A percentile compares a stretch with the other conserved stretches of the same genome.
Evolutionary conservation across 148 eudicot genomes (phyloP).

Genomic region (Rhododendron ferrugineum): DNA sequence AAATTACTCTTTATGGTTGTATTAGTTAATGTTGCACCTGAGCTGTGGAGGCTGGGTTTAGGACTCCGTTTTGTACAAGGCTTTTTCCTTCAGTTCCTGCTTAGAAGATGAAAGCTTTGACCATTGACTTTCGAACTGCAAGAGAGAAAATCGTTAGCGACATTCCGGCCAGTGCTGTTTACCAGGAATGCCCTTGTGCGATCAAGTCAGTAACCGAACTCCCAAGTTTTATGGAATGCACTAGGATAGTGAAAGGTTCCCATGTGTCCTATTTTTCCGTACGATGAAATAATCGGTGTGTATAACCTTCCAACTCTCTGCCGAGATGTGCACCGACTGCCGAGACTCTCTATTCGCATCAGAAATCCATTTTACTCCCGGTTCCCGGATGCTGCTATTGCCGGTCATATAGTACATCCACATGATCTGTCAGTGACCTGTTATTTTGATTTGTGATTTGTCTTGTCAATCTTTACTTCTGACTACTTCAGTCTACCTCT

Average conservation of each 20-base stretch:
- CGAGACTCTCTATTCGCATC: not conserved
- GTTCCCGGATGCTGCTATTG: not conserved
- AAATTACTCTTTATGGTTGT: not conserved
- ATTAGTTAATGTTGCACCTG: not conserved
- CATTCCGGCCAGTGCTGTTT: not conserved
- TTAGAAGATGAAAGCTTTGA: not conserved
- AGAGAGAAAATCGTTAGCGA: not conserved
- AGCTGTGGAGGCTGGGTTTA: not conserved
- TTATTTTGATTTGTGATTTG: not conserved
- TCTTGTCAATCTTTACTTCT: not conserved
- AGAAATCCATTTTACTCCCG: not conserved
- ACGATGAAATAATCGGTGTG: not conserved
- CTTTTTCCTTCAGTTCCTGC: not conserved
- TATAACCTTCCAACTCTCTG: not conserved
- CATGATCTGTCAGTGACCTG: not conserved
- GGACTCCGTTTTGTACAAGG: not conserved
- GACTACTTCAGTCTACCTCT: not conserved
- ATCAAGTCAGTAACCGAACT: not conserved
- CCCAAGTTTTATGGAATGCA: not conserved
- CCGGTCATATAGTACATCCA: not conserved
- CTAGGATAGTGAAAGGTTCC: not conserved
- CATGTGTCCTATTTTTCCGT: not conserved
- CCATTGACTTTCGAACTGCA: not conserved
- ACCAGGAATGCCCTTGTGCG: not conserved
- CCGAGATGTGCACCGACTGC: not conserved